Evolutionary conservation across 345 rosid genomes (phyloP), one percentile per base, ranked within the genome.

Genomic region (Pugionium cornutum): DNA sequence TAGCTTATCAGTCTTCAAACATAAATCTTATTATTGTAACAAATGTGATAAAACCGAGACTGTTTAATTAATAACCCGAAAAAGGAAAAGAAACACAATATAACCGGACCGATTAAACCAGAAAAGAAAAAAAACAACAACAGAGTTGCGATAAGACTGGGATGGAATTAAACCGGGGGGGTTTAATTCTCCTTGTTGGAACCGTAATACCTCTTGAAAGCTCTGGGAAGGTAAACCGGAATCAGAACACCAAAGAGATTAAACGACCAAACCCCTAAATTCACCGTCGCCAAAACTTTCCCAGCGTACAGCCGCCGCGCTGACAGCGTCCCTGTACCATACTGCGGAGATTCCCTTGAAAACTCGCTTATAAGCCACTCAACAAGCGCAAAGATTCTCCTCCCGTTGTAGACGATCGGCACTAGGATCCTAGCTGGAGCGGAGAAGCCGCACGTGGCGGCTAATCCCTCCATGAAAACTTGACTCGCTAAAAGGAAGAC

Each of bases 391-490:
- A 84, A 69, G 43, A 88, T 64, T 80, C 97, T 80, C 80, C 82
- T 81, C 0, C 91, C 77, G 74, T 88, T 94, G 69, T 85, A 94
- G 18, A 86, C 76, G 2, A 90, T 82, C 4, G 97, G 97, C 45
- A 94, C 92, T 25, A 84, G 86, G 26, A 82, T 91, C 33, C 86
- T 70, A 25, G 89, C 68, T 2, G 97, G 96, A 6, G 82, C 71
- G n/a, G 97, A 80, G 58, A 94, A 86, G 62, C 76, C 35, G 27
- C 60, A 83, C 0, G 87, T 83, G 51, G 75, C 81, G 4, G 89
- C 84, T 41, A 90, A 64, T 1, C 97, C 99, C 62, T 94, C 99
- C 95, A 88, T 84, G 80, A 86, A 86, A 53, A 88, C 82, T 78
- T 94, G 97, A 68, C 89, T 66, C 0, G 88, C 80, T 0, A 94